Conservation (phyloP, 2,329 filamentous ascomycete genomes). For the Cercospora sesami region DNA sequence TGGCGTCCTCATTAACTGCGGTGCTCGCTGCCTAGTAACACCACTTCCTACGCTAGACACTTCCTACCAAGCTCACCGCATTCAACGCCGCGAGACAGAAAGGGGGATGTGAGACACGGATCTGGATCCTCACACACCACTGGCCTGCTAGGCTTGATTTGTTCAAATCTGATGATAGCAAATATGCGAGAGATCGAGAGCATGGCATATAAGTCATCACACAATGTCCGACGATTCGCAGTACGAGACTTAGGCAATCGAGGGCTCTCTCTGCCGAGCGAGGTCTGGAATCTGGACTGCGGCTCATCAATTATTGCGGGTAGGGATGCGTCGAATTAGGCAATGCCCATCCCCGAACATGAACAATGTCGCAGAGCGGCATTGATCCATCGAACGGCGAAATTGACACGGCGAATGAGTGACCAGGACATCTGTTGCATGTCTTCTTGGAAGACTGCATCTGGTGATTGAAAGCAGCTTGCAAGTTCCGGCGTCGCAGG, state of each 20-base stretch:
- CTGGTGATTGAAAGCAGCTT: not conserved
- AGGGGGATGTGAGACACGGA: not conserved
- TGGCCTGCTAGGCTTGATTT: not conserved
- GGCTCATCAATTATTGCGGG: not conserved
- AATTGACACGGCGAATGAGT: not conserved
- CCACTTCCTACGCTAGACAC: not conserved
- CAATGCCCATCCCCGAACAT: not conserved
- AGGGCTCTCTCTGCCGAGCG: not conserved
- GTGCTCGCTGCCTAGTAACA: not conserved
- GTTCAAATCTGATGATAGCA: not conserved
- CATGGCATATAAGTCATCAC: not conserved
- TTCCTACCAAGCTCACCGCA: not conserved
- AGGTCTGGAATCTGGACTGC: not conserved
- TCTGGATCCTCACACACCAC: not conserved
- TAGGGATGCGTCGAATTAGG: not conserved
- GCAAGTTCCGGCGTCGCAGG: not conserved
- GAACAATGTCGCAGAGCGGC: not conserved
- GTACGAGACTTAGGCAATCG: not conserved
- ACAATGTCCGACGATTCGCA: not conserved
- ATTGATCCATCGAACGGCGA: not conserved
- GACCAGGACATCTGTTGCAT: not conserved
- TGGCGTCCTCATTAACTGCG: not conserved
- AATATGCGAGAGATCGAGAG: not conserved
- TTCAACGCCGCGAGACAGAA: not conserved
- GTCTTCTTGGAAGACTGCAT: not conserved